A percentile compares a stretch with the other conserved stretches of the same genome.
Evolutionary conservation across 257 asterid species (phyloP).

Genomic region (Ballota nigra): DNA sequence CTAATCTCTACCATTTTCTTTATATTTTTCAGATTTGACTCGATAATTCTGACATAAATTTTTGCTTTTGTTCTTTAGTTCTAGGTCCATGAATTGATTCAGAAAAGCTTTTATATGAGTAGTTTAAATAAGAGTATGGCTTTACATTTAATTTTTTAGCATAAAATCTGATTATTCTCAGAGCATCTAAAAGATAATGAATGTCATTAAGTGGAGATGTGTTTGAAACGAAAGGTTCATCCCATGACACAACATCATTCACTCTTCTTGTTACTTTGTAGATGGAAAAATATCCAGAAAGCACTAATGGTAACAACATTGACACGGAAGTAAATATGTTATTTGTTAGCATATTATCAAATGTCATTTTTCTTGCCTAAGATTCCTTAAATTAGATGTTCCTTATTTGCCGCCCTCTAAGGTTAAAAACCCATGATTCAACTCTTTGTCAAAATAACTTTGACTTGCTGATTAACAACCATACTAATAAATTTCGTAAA

Average conservation of each 20-base stretch:
- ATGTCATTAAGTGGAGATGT: neutral
- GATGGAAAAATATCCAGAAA: too few species aligned
- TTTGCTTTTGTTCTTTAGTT: neutral
- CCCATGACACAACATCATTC: too few species aligned
- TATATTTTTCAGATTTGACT: neutral
- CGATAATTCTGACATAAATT: neutral
- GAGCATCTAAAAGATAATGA: neutral
- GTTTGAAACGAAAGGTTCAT: too few species aligned
- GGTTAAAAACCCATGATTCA: neutral
- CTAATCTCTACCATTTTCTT: neutral
- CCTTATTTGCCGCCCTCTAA: neutral
- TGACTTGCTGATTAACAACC: neutral
- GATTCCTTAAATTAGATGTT: neutral
- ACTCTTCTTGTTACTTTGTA: too few species aligned
- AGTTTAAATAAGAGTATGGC: neutral
- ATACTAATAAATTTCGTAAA: too few species aligned
- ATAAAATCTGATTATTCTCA: neutral
- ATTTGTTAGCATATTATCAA: too few species aligned
- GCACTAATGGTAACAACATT: neutral
- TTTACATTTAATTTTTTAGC: neutral
- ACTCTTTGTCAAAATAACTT: neutral
- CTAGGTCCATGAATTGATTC: neutral
- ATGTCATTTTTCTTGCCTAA: neutral
- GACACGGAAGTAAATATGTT: neutral
- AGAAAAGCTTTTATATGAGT: neutral